phyloP scores from a whole-genome alignment of 352 stramenopile species.

The Pythium rhizo-oryzae region DNA sequence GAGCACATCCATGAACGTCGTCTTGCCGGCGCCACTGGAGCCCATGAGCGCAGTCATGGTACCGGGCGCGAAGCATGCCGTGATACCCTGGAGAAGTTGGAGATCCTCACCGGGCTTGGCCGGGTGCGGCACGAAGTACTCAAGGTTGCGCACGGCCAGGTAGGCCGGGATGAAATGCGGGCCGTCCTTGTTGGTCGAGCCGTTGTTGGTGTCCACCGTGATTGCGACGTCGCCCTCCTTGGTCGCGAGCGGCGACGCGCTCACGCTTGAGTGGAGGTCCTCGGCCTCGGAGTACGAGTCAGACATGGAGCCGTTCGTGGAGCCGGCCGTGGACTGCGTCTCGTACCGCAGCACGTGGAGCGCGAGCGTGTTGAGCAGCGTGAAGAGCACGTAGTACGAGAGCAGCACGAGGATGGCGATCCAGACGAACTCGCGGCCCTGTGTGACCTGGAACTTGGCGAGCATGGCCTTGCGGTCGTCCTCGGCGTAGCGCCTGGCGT shows the following conservation, averaged over 20 bases:
- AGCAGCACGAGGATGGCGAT: slow-evolving; percentile 36
- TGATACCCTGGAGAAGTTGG: slow-evolving; percentile 38
- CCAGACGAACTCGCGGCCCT: slow-evolving; percentile 36
- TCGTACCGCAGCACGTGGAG: slow-evolving; percentile 39
- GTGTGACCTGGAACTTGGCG: slow-evolving; percentile 29
- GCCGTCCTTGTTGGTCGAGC: background rate
- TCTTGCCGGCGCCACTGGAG: slow-evolving; percentile 74
- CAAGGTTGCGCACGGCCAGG: slow-evolving; percentile 24
- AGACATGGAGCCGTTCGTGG: background rate
- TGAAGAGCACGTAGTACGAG: too few relatives aligned
- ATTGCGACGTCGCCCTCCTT: background rate
- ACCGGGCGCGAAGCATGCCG: slow-evolving; percentile 33
- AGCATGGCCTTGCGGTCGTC: slow-evolving; percentile 10
- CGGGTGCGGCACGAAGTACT: slow-evolving; percentile 33
- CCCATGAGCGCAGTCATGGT: slow-evolving; percentile 54
- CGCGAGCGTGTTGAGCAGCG: too few relatives aligned
- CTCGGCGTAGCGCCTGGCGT: slow-evolving; percentile 25
- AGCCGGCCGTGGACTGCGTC: slow-evolving; percentile 17
- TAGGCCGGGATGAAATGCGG: slow-evolving; percentile 20
- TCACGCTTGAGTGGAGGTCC: too few relatives aligned
- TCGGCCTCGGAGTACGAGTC: slow-evolving; percentile 23
- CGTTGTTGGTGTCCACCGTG: background rate
- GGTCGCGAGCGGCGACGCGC: too few relatives aligned
- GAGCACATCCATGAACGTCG: slow-evolving; percentile 92
- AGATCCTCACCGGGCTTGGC: slow-evolving; percentile 6